Evolutionary conservation across 1,139 yeast species (phyloP), one percentile per base, ranked within the genome.

Genomic region (Trichomonascaceae sp.): DNA sequence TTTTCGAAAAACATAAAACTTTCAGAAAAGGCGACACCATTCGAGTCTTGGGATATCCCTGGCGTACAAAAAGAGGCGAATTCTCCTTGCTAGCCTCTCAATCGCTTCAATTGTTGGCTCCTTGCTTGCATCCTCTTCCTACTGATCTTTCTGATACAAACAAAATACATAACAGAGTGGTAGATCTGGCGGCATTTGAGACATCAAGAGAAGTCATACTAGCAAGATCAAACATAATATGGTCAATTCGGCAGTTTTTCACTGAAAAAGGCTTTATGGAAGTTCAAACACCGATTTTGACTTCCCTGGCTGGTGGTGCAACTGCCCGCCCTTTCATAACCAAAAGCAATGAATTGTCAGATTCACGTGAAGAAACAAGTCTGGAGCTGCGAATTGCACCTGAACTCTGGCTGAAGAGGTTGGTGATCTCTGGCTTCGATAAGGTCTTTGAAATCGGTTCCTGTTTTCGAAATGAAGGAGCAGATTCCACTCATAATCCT

Each of bases 401-500:
- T 0, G 99, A 93, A 66, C 71, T 93, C 45, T 93, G 96, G 96
- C 76, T 93, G 55, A 93, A 93, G 67, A 79, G 87, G 61, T 70
- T 93, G 55, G 80, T 90, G 1, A 82, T 91, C 45, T 77, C 87
- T 3, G 99, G 99, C 1, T 82, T 91, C 63, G 96, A 90, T 59
- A 81, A 79, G 61, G 84, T 93, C 5, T 93, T 82, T 70, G 99
- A 93, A 66, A 81, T 93, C 50, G 98, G 98, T 0, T 80, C 80
- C 54, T 84, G 80, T 50, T 93, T 91, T 68, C 76, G 99, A 60
- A 93, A 93, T 65, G 99, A 93, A 70, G 97, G 98, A 4, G 77
- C 91, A 48, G 98, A 93, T 67, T 78, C 84, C 55, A 88, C 96
- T 1, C 99, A 93, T 68, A 93, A 93, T 72, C 97, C 97, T 0